Evolutionary conservation across 2,329 filamentous ascomycete genomes (phyloP), one percentile per base, ranked within the genome.

Genomic region (Macrophomina tecta): DNA sequence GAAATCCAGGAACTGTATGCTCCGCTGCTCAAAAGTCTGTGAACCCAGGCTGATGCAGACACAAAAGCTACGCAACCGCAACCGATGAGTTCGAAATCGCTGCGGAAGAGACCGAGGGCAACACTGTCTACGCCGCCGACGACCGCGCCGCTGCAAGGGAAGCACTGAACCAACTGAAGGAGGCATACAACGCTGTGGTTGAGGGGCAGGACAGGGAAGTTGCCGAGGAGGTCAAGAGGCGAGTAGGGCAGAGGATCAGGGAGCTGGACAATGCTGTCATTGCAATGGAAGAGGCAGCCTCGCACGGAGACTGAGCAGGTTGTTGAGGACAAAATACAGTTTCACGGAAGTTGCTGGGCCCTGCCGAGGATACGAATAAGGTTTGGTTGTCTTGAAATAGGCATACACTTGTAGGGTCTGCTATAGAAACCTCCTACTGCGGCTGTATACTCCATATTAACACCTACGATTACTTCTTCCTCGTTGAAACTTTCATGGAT

Each of bases 51-150:
- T 64, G 34, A 69, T 60, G 16, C 23, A 38, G 32, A 23, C 23
- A 23, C 23, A 7, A 46, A n/a, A 69, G 63, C 36, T 73, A 79
- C 65, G 76, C 73, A 40, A 78, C 76, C 0, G 78, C 78, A 30
- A 74, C 72, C 45, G 78, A 79, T 70, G 77, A 80, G 73, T 84
- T 84, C 70, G 82, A 85, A 66, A 84, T 84, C 38, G 83, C 83
- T 36, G 77, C 79, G 65, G 83, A 85, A 68, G 83, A 84, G 71
- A 84, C 82, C 18, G 79, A 82, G 69, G 85, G 84, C 75, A 82
- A 83, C 67, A 84, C 83, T 11, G 82, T 85, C 38, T 87, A 87
- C 73, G 85, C 85, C 1, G 78, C 82, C 18, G 84, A 84, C 32
- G 85, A 87, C 68, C 77, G 85, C 4, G 82, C 80, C 18, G 84